These are phyloP conservation scores for Xylariaceae sp. DNA, from an alignment of 2,329 filamentous ascomycete species.

Conservation along the genomic window DNA sequence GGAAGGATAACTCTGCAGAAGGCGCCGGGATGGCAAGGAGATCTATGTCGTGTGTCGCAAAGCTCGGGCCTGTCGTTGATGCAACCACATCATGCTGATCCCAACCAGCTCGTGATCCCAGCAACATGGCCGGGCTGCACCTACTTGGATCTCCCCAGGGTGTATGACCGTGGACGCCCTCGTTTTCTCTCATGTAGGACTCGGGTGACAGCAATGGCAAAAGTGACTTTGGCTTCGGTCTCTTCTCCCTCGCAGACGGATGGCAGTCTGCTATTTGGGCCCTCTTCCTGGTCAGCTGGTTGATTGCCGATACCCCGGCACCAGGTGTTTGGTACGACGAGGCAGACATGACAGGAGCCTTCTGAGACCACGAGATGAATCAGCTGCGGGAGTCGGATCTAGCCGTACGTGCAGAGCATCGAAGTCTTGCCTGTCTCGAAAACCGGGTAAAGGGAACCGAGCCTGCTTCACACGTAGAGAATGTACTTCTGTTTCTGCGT, in stretches of 20 bases:
- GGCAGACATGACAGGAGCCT: constrained; percentile 1
- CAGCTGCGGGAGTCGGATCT: constrained; percentile 11
- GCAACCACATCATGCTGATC: constrained; percentile 5
- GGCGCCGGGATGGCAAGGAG: constrained; percentile 3
- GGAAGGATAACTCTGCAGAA: constrained; percentile 3
- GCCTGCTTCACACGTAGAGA: constrained; percentile 6
- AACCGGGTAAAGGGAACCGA: constrained; percentile 13
- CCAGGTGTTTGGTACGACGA: constrained; percentile 12
- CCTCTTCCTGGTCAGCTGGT: constrained; percentile 10
- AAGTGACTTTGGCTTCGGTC: constrained; percentile 8
- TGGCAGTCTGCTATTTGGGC: constrained; percentile 2
- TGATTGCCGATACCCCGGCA: constrained; percentile 12
- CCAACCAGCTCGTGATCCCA: constrained; percentile 6
- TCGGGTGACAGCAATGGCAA: constrained; percentile 9
- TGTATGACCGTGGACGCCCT: constrained; percentile 1
- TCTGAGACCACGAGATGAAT: neutral
- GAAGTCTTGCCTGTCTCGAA: constrained; percentile 3
- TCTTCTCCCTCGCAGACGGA: constrained; percentile 5
- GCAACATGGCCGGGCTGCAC: constrained; percentile 6
- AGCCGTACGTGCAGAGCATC: constrained; percentile 8
- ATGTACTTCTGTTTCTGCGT: constrained; percentile 8
- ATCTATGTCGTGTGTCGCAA: constrained; percentile 4
- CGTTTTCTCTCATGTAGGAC: constrained; percentile 7
- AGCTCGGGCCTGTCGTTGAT: neutral
- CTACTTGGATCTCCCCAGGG: constrained; percentile 7